These are phyloP conservation scores for Exophiala dermatitidis DNA, from an alignment of 2,329 filamentous ascomycete species.

Conservation along the genomic window DNA sequence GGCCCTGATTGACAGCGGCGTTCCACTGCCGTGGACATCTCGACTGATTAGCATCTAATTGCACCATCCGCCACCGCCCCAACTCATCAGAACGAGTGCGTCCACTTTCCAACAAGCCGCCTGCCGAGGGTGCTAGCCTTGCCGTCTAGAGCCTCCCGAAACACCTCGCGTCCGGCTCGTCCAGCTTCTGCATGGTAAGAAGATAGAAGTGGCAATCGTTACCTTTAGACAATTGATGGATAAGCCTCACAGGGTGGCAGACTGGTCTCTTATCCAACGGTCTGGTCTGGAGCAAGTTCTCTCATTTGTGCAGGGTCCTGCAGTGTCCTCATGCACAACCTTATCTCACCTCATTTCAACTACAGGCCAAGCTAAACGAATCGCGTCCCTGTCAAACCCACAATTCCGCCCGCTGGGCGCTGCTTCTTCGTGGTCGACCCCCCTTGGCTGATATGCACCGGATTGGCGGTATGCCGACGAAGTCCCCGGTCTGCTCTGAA, in stretches of 20 bases:
- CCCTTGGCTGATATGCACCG: conserved; percentile 9
- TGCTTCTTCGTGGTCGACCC: background rate
- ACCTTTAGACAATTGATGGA: background rate
- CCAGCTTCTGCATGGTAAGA: too few relatives aligned
- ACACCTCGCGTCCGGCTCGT: background rate
- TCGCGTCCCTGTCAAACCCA: conserved; percentile 6
- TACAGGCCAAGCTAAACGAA: conserved; percentile 8
- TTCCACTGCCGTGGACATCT: background rate
- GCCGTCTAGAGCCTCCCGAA: background rate
- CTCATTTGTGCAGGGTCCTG: background rate
- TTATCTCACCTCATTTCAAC: conserved; percentile 15
- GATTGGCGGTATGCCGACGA: conserved; percentile 1
- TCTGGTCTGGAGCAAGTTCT: background rate
- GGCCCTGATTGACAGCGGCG: background rate
- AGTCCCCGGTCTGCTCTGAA: background rate
- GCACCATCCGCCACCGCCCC: background rate
- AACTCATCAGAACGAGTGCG: background rate
- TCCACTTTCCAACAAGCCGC: background rate
- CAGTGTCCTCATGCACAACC: conserved; percentile 7
- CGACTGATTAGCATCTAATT: background rate
- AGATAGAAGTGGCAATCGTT: background rate
- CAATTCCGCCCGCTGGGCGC: background rate
- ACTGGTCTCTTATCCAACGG: background rate
- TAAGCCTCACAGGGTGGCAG: background rate
- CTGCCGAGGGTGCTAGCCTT: background rate